phyloP scores from a whole-genome alignment of 1,284 basidiomycete genomes.

The Pascua guehoae region DNA sequence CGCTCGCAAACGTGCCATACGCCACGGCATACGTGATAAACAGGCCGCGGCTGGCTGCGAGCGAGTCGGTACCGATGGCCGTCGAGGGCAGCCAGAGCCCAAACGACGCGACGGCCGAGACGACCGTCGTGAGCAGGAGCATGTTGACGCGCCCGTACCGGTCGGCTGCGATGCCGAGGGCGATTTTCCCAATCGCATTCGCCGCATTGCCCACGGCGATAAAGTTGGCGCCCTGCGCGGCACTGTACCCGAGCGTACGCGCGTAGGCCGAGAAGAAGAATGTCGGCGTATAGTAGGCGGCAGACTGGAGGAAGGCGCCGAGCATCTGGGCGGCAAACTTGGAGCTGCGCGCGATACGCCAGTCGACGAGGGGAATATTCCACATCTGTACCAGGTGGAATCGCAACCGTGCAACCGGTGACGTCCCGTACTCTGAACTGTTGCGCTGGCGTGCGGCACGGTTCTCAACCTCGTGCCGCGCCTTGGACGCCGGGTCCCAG shows the following conservation, averaged over 20 bases:
- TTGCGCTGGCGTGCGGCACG: background rate
- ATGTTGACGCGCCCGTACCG: slow-evolving; percentile 42
- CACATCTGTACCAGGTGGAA: slow-evolving; percentile 1
- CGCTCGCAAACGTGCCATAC: slow-evolving; percentile 27
- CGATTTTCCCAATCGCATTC: slow-evolving; percentile 41
- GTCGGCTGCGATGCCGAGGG: slow-evolving; percentile 41
- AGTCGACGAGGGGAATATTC: slow-evolving; percentile 28
- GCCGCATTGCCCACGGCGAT: slow-evolving; percentile 34
- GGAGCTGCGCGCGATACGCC: slow-evolving; percentile 23
- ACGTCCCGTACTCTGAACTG: no score
- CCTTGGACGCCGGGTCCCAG: slow-evolving; percentile 28
- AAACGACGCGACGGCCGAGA: slow-evolving; percentile 31
- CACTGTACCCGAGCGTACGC: slow-evolving; percentile 20
- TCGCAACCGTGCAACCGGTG: background rate
- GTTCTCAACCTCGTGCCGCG: slow-evolving; percentile 16
- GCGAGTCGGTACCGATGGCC: slow-evolving; percentile 1
- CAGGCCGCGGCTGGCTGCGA: slow-evolving; percentile 19
- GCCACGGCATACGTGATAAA: slow-evolving; percentile 30
- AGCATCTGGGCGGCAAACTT: slow-evolving; percentile 27
- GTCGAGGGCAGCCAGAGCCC: slow-evolving; percentile 32
- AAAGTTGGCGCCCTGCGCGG: slow-evolving; percentile 26
- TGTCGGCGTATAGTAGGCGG: slow-evolving; percentile 35
- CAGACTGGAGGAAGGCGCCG: slow-evolving; percentile 19
- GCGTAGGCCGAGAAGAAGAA: slow-evolving; percentile 39
- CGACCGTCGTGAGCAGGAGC: slow-evolving; percentile 32